Percentiles rank a stretch among this genome's conserved stretches.
phyloP scores from a whole-genome alignment of 495 filamentous ascomycete species.

The Trichoderma asperelloides region DNA sequence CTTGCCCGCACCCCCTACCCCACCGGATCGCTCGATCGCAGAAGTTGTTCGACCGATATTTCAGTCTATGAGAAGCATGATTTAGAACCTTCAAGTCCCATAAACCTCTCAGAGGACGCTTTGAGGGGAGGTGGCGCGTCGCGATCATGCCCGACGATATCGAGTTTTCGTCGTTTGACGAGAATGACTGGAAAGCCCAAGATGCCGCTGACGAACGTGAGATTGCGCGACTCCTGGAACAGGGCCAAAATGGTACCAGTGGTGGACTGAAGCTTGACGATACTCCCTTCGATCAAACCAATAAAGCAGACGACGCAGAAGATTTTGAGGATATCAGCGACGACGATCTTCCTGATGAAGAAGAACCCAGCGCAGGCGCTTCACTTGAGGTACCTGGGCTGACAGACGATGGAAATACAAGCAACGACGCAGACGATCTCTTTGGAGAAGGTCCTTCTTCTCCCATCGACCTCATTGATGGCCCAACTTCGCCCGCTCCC shows the following conservation, averaged over 20 bases:
- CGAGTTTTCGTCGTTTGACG: constrained; percentile 12
- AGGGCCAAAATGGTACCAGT: constrained; percentile 2
- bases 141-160: constrained; percentile 6
- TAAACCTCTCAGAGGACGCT: constrained; percentile 3
- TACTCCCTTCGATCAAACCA: constrained; percentile 24
- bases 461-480: constrained; percentile 24
- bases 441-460: constrained; percentile 36
- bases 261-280: constrained; percentile 19
- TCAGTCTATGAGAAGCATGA: neutral
- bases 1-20: neutral
- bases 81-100: neutral
- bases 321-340: constrained; percentile 84
- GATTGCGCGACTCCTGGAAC: constrained; percentile 18
- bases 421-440: constrained; percentile 41
- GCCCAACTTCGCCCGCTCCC: constrained; percentile 26
- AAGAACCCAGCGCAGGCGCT: constrained; percentile 23
- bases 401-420: constrained; percentile 38
- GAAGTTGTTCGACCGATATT: neutral
- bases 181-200: constrained; percentile 23
- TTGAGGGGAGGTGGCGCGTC: constrained; percentile 7
- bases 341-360: constrained; percentile 44
- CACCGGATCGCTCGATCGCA: neutral
- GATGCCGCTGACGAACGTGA: constrained; percentile 20
- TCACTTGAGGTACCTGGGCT: constrained; percentile 35
- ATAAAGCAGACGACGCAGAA: constrained; percentile 36